These are phyloP conservation scores for Sphaerosporella brunnea DNA, from an alignment of 495 filamentous ascomycete genomes.

Conservation along the genomic window DNA sequence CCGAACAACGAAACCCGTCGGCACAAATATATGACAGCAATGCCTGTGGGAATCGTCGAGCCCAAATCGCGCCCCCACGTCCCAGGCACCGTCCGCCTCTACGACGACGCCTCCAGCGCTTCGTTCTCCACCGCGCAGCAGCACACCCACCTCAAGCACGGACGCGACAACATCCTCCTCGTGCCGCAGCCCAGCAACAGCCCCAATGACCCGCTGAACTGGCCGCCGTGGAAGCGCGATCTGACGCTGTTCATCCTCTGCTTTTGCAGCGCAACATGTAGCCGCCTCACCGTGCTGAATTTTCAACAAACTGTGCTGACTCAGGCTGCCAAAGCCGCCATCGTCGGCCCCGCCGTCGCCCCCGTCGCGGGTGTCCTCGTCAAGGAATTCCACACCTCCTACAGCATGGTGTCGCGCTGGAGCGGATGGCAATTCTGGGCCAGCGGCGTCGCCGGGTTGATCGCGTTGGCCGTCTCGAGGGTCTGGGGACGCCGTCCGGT, in stretches of 20 bases:
- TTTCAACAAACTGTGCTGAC: not conserved
- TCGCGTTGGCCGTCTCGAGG: constrained; percentile 46
- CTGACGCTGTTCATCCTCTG: constrained; percentile 36
- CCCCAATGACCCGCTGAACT: constrained; percentile 39
- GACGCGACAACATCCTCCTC: constrained; percentile 33
- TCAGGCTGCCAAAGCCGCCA: constrained; percentile 9
- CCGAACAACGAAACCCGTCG: no score
- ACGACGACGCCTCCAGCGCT: constrained; percentile 18
- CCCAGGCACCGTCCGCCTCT: constrained; percentile 32
- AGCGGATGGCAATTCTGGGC: constrained; percentile 35
- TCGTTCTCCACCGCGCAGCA: not conserved
- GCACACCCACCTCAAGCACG: constrained; percentile 31
- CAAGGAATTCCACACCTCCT: constrained; percentile 30
- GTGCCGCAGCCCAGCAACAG: constrained; percentile 38
- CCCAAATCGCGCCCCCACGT: constrained; percentile 30
- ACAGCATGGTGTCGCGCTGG: constrained; percentile 28
- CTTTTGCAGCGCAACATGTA: constrained; percentile 35
- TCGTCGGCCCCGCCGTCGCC: constrained; percentile 27
- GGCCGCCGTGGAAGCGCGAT: constrained; percentile 38
- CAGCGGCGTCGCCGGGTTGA: constrained; percentile 37
- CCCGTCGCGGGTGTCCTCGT: constrained; percentile 27
- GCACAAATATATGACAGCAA: no score
- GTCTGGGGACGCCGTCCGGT: constrained; percentile 47
- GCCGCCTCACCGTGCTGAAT: not conserved
- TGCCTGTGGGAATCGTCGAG: constrained; percentile 32